Percentiles rank a stretch among this genome's conserved stretches.
Evolutionary conservation across 148 eudicot genomes (phyloP).

Genomic region (Camellia lanceoleosa): DNA sequence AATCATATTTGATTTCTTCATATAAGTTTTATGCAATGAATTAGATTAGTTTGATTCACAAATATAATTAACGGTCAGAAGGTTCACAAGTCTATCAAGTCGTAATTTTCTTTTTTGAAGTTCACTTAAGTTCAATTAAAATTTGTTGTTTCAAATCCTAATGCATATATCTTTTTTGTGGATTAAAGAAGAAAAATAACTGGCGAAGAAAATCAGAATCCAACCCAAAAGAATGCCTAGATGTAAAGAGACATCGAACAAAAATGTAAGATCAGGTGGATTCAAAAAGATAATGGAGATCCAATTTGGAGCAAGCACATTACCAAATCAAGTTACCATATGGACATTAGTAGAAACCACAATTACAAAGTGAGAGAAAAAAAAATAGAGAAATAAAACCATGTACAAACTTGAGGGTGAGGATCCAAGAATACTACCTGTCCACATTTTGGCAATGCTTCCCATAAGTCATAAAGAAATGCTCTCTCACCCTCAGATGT

Average conservation of each 20-base stretch:
- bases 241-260: conserved; percentile 22
- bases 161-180: conserved; percentile 28
- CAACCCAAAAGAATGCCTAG: conserved; percentile 76
- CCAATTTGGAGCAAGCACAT: not conserved
- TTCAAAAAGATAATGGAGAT: not conserved
- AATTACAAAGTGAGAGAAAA: not conserved
- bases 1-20: no score
- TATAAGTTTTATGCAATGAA: no score
- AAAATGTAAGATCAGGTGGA: not conserved
- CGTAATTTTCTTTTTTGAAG: not conserved
- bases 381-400: no score
- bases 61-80: no score
- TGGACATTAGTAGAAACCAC: not conserved
- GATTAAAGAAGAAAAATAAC: conserved; percentile 72
- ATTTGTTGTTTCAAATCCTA: no score
- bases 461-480: conserved; percentile 69
- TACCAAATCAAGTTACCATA: not conserved
- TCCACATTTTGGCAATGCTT: conserved; percentile 57
- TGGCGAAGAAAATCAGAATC: conserved; percentile 76
- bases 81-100: not conserved
- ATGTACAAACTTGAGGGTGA: no score
- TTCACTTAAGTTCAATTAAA: no score
- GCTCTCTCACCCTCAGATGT: conserved; percentile 56
- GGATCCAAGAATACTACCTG: conserved; percentile 41
- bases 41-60: no score